Conservation (phyloP, 139 green algal genomes). For the Micractinium sp. region DNA sequence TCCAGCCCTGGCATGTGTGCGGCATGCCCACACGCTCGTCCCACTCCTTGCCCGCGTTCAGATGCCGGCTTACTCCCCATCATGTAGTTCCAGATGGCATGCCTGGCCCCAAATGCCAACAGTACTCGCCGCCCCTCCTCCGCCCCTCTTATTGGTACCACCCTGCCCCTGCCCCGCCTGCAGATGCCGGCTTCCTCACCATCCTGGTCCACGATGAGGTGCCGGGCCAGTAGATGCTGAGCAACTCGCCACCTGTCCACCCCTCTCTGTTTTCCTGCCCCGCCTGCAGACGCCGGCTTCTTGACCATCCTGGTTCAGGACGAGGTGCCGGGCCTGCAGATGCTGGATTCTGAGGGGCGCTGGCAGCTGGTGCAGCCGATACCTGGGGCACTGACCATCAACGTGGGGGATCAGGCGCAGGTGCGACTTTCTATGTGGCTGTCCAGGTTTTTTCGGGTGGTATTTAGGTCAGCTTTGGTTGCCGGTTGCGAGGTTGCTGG, state of each 20-base stretch:
- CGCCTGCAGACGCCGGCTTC: slow-evolving; percentile 57
- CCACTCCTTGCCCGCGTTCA: not conserved
- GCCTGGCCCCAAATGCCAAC: too few relatives aligned
- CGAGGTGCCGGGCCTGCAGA: slow-evolving; percentile 57
- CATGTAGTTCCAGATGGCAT: too few relatives aligned
- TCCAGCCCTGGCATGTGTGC: not conserved
- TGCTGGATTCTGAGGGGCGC: slow-evolving; percentile 34
- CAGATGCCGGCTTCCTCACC: not conserved
- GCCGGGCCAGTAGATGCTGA: too few relatives aligned
- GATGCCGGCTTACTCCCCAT: not conserved
- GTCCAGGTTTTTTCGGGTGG: too few relatives aligned
- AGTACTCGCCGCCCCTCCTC: too few relatives aligned
- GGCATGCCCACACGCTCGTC: not conserved
- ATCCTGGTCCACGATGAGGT: not conserved
- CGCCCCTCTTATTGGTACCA: too few relatives aligned
- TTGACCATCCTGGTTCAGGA: slow-evolving; percentile 67
- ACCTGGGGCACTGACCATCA: slow-evolving; percentile 47
- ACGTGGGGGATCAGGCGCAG: slow-evolving; percentile 39
- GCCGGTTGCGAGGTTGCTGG: slow-evolving; percentile 25
- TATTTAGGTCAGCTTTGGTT: too few relatives aligned
- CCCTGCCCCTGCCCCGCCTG: not conserved
- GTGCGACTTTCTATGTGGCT: too few relatives aligned
- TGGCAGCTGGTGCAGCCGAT: slow-evolving; percentile 43
- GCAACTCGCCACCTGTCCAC: too few relatives aligned
- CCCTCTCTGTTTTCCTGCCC: too few relatives aligned